Evolutionary conservation across 2,329 filamentous ascomycete genomes (phyloP).

Genomic region (Rhexocercosporidium sp.): DNA sequence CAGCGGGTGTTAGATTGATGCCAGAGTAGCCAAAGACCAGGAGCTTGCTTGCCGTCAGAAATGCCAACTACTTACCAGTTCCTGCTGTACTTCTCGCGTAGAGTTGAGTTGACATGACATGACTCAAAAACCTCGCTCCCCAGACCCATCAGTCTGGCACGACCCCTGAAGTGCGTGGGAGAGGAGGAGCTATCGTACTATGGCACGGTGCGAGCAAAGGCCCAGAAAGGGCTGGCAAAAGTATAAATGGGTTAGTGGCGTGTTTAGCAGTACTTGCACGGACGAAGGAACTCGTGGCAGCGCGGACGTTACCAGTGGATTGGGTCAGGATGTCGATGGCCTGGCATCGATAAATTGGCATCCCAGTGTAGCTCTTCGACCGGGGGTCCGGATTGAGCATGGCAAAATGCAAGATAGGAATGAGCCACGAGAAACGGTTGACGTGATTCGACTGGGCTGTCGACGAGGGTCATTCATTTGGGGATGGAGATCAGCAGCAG

Average conservation of each 20-base stretch:
- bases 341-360: slow-evolving; percentile 7
- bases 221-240: not conserved
- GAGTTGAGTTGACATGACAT: not conserved
- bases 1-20: not conserved
- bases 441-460: slow-evolving; percentile 5
- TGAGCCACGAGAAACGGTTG: not conserved
- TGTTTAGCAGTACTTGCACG: slow-evolving; percentile 3
- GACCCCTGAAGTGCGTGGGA: not conserved
- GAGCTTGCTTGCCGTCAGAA: not conserved
- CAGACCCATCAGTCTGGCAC: not conserved
- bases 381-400: slow-evolving; percentile 19
- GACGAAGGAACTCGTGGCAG: slow-evolving; percentile 7
- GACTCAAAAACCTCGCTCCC: not conserved
- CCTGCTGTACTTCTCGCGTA: not conserved
- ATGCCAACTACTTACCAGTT: not conserved
- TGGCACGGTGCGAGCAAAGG: not conserved
- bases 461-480: not conserved
- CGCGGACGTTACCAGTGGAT: slow-evolving; percentile 11
- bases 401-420: slow-evolving; percentile 11
- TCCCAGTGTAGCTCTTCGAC: slow-evolving; percentile 17
- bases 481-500: slow-evolving; percentile 3
- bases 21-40: slow-evolving; percentile 6
- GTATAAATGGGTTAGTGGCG: not conserved
- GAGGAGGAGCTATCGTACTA: slow-evolving; percentile 3
- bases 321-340: slow-evolving; percentile 15